These are phyloP conservation scores for Xerocomellus dryophilus DNA, from an alignment of 768 basidiomycete genomes.

Conservation along the genomic window DNA sequence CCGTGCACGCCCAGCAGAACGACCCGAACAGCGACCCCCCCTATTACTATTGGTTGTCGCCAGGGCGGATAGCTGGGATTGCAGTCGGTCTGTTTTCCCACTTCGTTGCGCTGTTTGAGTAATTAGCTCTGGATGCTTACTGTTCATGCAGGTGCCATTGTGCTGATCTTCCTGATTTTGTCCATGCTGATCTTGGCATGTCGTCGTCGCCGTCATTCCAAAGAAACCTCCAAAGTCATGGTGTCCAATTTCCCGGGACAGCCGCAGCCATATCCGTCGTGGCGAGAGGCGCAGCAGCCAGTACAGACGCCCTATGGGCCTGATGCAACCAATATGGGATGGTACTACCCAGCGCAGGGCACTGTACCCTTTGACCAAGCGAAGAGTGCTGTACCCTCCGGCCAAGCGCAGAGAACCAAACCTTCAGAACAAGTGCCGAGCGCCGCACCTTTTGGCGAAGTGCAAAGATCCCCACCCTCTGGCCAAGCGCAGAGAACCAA, in stretches of 20 bases:
- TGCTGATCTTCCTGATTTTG: constrained; percentile 10
- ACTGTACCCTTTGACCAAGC: neutral
- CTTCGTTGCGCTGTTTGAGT: neutral
- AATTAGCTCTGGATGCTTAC: neutral
- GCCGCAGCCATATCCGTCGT: constrained; percentile 1
- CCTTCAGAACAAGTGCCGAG: neutral
- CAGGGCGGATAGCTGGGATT: constrained; percentile 26
- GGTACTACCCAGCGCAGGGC: constrained; percentile 4
- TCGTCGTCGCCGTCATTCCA: constrained; percentile 5
- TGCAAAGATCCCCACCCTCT: neutral
- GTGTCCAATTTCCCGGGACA: neutral
- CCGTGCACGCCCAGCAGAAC: constrained; percentile 13
- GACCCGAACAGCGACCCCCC: neutral
- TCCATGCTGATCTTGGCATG: constrained; percentile 1
- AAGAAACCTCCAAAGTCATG: neutral
- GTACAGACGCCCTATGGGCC: neutral
- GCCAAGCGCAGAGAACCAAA: neutral
- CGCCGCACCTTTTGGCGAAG: neutral
- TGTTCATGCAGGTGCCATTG: constrained; percentile 5
- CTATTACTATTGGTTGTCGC: constrained; percentile 22
- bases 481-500: neutral
- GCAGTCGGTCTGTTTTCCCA: constrained; percentile 22
- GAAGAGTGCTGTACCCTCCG: neutral
- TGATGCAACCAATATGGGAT: neutral
- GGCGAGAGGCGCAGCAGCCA: constrained; percentile 10